Conservation (phyloP, 2,329 filamentous ascomycete species). For the Zarea fungicola region DNA sequence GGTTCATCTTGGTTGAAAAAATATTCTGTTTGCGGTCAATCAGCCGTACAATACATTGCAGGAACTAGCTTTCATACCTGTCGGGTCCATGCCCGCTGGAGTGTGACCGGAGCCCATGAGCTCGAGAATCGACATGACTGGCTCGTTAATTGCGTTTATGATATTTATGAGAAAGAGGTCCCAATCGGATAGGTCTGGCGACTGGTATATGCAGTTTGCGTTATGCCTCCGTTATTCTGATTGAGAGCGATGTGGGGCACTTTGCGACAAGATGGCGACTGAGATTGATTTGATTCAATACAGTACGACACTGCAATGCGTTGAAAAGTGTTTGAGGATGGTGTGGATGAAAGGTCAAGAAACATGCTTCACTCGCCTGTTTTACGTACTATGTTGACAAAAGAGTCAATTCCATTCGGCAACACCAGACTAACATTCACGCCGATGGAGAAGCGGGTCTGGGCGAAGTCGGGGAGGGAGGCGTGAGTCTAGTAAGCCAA, state of each 20-base stretch:
- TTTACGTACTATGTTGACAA: not conserved
- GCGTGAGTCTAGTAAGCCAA: constrained; percentile 5
- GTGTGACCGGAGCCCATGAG: constrained; percentile 9
- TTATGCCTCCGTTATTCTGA: too few relatives aligned
- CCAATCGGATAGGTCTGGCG: too few relatives aligned
- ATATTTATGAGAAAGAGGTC: too few relatives aligned
- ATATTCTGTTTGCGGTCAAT: not conserved
- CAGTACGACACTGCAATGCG: too few relatives aligned
- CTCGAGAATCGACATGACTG: constrained; percentile 13
- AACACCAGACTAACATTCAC: not conserved
- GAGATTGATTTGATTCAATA: not conserved
- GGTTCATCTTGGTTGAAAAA: constrained; percentile 10
- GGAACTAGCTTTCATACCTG: not conserved
- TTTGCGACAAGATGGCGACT: too few relatives aligned
- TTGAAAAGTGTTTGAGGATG: not conserved
- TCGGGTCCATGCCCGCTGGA: constrained; percentile 11
- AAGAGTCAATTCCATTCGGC: constrained; percentile 3
- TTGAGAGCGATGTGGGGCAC: too few relatives aligned
- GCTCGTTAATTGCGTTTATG: too few relatives aligned
- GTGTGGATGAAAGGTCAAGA: constrained; percentile 3
- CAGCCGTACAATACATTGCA: not conserved
- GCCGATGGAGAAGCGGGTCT: constrained; percentile 11
- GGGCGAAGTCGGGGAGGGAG: constrained; percentile 8
- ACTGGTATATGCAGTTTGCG: too few relatives aligned
- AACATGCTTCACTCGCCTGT: not conserved